A percentile compares a stretch with the other conserved stretches of the same genome.
Conservation (phyloP, 208 protist species). For the Acanthamoeba lenticulata region DNA sequence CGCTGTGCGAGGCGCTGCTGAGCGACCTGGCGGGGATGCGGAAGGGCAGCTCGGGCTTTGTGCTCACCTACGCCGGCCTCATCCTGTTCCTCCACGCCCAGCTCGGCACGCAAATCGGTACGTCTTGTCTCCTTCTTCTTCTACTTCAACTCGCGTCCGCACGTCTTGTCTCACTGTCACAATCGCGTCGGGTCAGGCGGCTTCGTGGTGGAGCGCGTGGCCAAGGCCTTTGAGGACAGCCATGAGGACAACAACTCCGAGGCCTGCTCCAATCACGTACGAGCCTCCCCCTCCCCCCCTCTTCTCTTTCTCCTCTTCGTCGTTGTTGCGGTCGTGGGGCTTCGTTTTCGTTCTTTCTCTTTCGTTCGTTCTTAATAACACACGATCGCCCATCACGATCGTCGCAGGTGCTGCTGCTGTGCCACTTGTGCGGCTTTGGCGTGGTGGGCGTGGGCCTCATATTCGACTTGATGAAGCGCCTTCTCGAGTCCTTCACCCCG, state of each 20-base stretch:
- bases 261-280: neutral
- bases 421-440: conserved; percentile 12
- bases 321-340: neutral
- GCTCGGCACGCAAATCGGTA: conserved; percentile 24
- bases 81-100: neutral
- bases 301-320: neutral
- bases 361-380: neutral
- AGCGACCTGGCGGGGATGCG: neutral
- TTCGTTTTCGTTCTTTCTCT: neutral
- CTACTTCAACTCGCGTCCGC: neutral
- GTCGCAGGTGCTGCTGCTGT: neutral
- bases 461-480: neutral
- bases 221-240: conserved; percentile 29
- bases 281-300: neutral
- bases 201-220: neutral
- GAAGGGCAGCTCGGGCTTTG: neutral
- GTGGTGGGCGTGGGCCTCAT: conserved; percentile 16
- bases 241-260: neutral
- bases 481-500: neutral
- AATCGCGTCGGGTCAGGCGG: neutral
- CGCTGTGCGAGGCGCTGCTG: neutral
- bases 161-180: neutral
- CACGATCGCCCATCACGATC: neutral
- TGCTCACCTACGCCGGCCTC: conserved; percentile 21
- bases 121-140: neutral